These are phyloP conservation scores for Solanum bulbocastanum DNA, from an alignment of 257 asterid species.

Conservation along the genomic window DNA sequence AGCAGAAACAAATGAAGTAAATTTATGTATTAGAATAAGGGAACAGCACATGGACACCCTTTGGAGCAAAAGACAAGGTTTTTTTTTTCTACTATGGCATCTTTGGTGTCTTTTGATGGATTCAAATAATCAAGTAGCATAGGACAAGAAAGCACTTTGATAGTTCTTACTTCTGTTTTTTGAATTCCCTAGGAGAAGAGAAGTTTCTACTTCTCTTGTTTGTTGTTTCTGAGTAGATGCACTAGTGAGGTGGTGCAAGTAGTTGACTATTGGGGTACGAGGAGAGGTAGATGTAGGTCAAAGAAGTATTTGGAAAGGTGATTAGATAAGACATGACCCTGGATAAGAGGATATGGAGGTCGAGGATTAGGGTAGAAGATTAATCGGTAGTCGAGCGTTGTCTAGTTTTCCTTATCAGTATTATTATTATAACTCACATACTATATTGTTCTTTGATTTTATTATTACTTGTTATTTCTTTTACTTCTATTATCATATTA, in stretches of 20 bases:
- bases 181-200: neutral
- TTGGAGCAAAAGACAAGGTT: slow-evolving; percentile 34
- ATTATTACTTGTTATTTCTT: neutral
- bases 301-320: neutral
- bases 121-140: neutral
- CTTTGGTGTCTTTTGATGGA: neutral
- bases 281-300: neutral
- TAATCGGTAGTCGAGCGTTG: neutral
- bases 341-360: neutral
- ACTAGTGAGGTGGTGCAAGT: neutral
- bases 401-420: neutral
- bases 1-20: slow-evolving; percentile 33
- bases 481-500: neutral
- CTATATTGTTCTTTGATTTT: neutral
- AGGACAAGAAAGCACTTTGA: neutral
- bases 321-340: neutral
- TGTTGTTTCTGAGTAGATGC: neutral
- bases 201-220: neutral
- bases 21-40: slow-evolving; percentile 24
- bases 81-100: neutral
- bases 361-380: neutral
- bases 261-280: neutral
- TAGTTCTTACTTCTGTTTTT: neutral
- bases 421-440: neutral
- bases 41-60: slow-evolving; percentile 51